Conservation (phyloP, 2,329 filamentous ascomycete species). For the Septoria petroselini region DNA sequence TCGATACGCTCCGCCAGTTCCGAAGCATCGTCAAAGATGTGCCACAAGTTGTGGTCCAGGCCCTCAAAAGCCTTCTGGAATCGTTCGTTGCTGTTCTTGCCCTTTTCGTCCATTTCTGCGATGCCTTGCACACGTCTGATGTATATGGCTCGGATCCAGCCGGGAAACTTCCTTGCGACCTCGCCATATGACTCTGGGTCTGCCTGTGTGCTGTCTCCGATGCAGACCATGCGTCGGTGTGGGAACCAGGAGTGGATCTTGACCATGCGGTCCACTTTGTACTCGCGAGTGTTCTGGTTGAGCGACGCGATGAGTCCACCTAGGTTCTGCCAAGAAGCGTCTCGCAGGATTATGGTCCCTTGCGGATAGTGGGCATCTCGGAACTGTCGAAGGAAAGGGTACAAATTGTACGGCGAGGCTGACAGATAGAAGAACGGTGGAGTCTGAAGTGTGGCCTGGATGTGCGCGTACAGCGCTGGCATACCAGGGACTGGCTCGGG, state of each 20-base stretch:
- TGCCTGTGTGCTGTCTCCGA: conserved; percentile 87
- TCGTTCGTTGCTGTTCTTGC: conserved; percentile 61
- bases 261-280: conserved; percentile 77
- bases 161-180: conserved; percentile 64
- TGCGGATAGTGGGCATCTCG: conserved; percentile 66
- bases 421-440: conserved; percentile 91
- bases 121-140: conserved; percentile 80
- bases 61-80: conserved; percentile 81
- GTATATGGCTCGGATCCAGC: conserved; percentile 78
- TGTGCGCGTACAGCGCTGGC: conserved; percentile 73
- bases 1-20: conserved; percentile 54
- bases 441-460: conserved; percentile 54
- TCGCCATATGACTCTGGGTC: conserved; percentile 89
- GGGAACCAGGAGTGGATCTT: conserved; percentile 80
- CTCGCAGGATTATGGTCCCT: conserved; percentile 79
- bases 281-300: conserved; percentile 76
- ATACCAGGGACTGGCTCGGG: conserved; percentile 72
- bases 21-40: conserved; percentile 73
- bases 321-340: conserved; percentile 81
- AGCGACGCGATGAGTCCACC: conserved; percentile 74
- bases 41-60: conserved; percentile 69
- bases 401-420: conserved; percentile 90
- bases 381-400: conserved; percentile 78
- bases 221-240: conserved; percentile 70
- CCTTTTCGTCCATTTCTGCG: conserved; percentile 69